Conservation (phyloP, 1,284 basidiomycete species). For the Cryptococcus sp. region DNA sequence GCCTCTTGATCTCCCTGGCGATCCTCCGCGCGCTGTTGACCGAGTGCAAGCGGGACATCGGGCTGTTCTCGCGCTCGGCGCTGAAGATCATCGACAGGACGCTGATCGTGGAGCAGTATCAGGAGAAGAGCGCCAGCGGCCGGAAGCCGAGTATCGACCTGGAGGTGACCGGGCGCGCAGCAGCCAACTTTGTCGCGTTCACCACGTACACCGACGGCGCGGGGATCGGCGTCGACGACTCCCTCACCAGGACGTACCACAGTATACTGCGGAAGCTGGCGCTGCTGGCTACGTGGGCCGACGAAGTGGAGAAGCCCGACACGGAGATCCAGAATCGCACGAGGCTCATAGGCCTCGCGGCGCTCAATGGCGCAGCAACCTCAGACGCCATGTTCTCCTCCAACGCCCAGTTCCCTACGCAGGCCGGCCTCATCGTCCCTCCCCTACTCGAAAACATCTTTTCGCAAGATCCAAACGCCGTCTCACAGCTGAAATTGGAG, state of each 20-base stretch:
- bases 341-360: slow-evolving; percentile 81
- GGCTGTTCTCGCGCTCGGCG: slow-evolving; percentile 76
- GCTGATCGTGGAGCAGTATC: slow-evolving; percentile 61
- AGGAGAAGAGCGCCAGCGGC: slow-evolving; percentile 10
- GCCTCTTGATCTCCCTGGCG: slow-evolving; percentile 81
- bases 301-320: slow-evolving; percentile 29
- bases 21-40: slow-evolving; percentile 82
- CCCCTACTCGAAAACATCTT: slow-evolving; percentile 73
- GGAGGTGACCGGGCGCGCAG: slow-evolving; percentile 80
- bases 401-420: slow-evolving; percentile 70
- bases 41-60: slow-evolving; percentile 85
- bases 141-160: slow-evolving; percentile 61
- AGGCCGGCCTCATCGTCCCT: slow-evolving; percentile 71
- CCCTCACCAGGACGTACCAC: slow-evolving; percentile 71
- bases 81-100: slow-evolving; percentile 71
- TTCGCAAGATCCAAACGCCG: slow-evolving; percentile 57
- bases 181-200: slow-evolving; percentile 84
- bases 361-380: slow-evolving; percentile 75
- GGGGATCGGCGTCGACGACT: slow-evolving; percentile 73
- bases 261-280: slow-evolving; percentile 70
- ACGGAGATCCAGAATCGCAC: slow-evolving; percentile 60
- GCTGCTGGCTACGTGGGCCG: slow-evolving; percentile 54
- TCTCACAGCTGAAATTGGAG: slow-evolving; percentile 68
- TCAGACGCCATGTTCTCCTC: slow-evolving; percentile 84
- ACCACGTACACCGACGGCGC: slow-evolving; percentile 88